Base-by-base conservation (phyloP, 2,329 filamentous ascomycete species). In the Pseudogymnoascus sp. region DNA sequence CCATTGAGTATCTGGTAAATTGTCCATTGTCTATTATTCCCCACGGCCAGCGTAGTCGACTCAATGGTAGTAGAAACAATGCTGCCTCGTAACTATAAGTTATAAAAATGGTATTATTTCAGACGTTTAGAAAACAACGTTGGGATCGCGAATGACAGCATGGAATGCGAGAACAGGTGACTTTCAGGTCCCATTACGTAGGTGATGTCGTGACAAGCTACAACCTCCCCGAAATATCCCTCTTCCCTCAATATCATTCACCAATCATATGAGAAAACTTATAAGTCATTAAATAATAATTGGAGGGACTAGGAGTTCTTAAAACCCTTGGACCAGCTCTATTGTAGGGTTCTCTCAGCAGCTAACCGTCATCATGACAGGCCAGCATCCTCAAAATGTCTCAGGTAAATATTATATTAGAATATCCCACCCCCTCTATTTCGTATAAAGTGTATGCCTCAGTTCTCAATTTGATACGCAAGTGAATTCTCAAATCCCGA, bases 1-100 rank as follows among this genome's bases (percentile, higher is more conserved):
- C 47, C 47, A 54, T 5, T 54, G 47, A 12, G 28, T 54, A 54
- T 33, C 28, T 54, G 47, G 28, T 54, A 54, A 33, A 54, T 33
- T 54, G 47, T 54, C 47, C 47, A 54, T 54, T 33, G 47, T 54
- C n/a, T 54, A 28, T 54, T 25, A 54, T 33, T 54, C 28, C n/a
- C 28, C 25, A 20, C 16, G 5, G 18, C 4, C 28, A 4, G 1
- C n/a, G 25, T 50, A 30, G 22, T 54, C 25, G 22, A 30, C 43
- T 50, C 16, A 1, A n/a, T 50, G 30, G 16, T 22, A 30, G 22
- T 18, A 12, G 30, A 30, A 30, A 14, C 8, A 20, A 33, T 7
- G 4, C 25, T 54, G 2, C n/a, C 25, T 20, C 5, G 28, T 54
- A 33, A 8, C 5, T 54, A 20, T 8, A 7, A 54, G 18, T 54